Conservation (phyloP, 2,329 filamentous ascomycete species). For the Fusarium pininemorale region DNA sequence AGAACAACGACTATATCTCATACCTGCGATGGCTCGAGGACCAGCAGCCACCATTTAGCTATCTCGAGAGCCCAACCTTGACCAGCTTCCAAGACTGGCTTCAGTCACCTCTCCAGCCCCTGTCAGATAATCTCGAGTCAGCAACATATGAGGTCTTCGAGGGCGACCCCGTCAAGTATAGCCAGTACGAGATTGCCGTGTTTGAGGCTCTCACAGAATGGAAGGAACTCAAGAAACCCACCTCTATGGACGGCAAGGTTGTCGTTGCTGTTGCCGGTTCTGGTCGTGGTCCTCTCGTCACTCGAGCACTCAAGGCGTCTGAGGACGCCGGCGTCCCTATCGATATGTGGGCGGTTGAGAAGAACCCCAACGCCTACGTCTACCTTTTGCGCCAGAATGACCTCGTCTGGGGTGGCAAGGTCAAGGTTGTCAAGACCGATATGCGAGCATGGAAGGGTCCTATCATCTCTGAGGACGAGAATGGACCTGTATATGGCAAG, state of each 20-base stretch:
- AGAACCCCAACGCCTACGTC: conserved; percentile 98
- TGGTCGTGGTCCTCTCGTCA: conserved; percentile 90
- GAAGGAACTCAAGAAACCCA: conserved; percentile 75
- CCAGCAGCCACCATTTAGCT: conserved; percentile 73
- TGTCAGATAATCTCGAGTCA: conserved; percentile 96
- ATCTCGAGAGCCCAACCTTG: conserved; percentile 61
- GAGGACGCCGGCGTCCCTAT: conserved; percentile 78
- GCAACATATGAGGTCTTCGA: conserved; percentile 99
- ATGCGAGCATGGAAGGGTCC: conserved; percentile 98
- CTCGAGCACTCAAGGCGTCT: conserved; percentile 84
- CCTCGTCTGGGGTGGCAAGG: conserved; percentile 79
- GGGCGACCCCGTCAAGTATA: conserved; percentile 97
- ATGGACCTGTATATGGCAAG: conserved; percentile 64
- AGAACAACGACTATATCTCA: conserved; percentile 64
- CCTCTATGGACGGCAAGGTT: conserved; percentile 74
- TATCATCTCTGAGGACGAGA: conserved; percentile 54
- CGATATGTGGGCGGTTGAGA: conserved; percentile 92
- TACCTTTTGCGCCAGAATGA: conserved; percentile 88
- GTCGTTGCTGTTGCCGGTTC: conserved; percentile 93
- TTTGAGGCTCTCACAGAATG: conserved; percentile 84
- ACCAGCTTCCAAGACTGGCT: conserved; percentile 87
- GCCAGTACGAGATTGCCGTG: conserved; percentile 91
- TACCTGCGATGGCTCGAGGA: conserved; percentile 88
- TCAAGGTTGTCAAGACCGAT: conserved; percentile 92
- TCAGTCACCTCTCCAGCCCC: conserved; percentile 91